phyloP scores from a whole-genome alignment of 2,329 filamentous ascomycete genomes.

The Pseudocercospora fuligena region DNA sequence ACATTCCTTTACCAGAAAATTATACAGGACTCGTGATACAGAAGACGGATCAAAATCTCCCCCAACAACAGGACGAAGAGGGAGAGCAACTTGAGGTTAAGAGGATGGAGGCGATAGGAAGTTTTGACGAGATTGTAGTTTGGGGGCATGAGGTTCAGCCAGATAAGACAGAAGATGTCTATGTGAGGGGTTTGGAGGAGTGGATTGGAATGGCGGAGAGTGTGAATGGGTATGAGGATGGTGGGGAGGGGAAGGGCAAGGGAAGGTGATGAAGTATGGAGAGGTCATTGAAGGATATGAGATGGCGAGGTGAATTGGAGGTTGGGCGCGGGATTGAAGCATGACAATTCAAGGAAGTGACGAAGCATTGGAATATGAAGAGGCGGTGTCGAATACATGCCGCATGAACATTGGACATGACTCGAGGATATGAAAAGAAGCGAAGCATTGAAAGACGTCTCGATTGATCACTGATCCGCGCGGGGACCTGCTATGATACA shows the following conservation, averaged over 20 bases:
- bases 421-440: too few relatives aligned
- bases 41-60: slow-evolving; percentile 29
- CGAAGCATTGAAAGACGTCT: not conserved
- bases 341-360: not conserved
- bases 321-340: too few relatives aligned
- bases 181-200: slow-evolving; percentile 75
- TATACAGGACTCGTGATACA: slow-evolving; percentile 58
- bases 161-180: slow-evolving; percentile 68
- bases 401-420: not conserved
- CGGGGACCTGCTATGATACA: not conserved
- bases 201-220: slow-evolving; percentile 76
- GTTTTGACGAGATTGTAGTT: slow-evolving; percentile 77
- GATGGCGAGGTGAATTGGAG: not conserved
- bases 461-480: not conserved
- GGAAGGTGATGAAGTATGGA: not conserved
- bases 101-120: slow-evolving; percentile 65
- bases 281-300: not conserved
- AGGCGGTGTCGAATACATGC: too few relatives aligned
- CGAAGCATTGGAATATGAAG: not conserved
- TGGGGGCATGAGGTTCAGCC: slow-evolving; percentile 79
- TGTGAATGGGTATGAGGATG: slow-evolving; percentile 48
- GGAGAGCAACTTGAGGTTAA: slow-evolving; percentile 56
- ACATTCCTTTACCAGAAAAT: slow-evolving; percentile 69
- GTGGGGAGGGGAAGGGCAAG: too few relatives aligned
- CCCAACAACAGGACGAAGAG: slow-evolving; percentile 38